A percentile compares a stretch with the other conserved stretches of the same genome.
These are phyloP conservation scores for Scheffersomyces quercinus DNA, from an alignment of 1,139 yeast species.

Conservation along the genomic window DNA sequence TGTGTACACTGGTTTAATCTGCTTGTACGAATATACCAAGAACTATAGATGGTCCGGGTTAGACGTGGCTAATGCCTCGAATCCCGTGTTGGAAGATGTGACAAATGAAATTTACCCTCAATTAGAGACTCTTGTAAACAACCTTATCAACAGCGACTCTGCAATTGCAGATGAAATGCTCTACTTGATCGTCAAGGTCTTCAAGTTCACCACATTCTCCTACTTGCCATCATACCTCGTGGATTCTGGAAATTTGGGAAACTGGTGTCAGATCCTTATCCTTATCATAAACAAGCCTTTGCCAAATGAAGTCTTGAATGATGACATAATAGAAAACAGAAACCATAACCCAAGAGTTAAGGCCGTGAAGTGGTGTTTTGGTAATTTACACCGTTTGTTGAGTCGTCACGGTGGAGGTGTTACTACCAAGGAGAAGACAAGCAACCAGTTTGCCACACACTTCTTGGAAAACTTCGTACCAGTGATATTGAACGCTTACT, in stretches of 20 bases:
- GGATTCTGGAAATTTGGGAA: conserved; percentile 50
- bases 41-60: conserved; percentile 58
- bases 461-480: conserved; percentile 60
- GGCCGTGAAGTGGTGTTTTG: conserved; percentile 74
- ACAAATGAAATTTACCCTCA: conserved; percentile 54
- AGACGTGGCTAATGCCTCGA: conserved; percentile 40
- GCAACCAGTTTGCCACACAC: conserved; percentile 43
- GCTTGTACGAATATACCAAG: conserved; percentile 56
- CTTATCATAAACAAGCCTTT: conserved; percentile 48
- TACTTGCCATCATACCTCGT: conserved; percentile 60
- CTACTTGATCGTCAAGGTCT: conserved; percentile 62
- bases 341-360: conserved; percentile 51
- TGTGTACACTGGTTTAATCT: conserved; percentile 57
- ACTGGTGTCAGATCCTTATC: conserved; percentile 66
- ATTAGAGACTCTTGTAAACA: conserved; percentile 50
- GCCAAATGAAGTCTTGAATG: conserved; percentile 37
- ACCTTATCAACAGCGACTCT: conserved; percentile 31
- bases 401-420: conserved; percentile 56
- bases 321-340: conserved; percentile 36
- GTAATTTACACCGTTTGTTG: conserved; percentile 60
- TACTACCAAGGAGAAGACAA: conserved; percentile 35
- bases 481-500: conserved; percentile 57
- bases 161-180: conserved; percentile 53
- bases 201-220: conserved; percentile 61
- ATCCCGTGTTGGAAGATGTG: conserved; percentile 49